Base-by-base conservation (phyloP, 2,329 filamentous ascomycete species). In the Pleurostoma richardsiae region DNA sequence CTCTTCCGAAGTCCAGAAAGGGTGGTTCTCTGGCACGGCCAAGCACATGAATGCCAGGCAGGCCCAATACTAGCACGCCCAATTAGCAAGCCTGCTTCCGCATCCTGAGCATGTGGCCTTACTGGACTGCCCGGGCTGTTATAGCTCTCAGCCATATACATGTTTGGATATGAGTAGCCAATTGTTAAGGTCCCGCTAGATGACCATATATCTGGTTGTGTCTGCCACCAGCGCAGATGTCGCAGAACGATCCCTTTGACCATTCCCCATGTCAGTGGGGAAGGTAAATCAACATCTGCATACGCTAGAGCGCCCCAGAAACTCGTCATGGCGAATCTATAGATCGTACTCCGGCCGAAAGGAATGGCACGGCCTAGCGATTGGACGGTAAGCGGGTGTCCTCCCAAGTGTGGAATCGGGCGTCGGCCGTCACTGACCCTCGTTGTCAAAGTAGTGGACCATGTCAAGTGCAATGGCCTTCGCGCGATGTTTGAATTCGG, bases 251-350 rank as follows among this genome's bases (percentile, higher is more conserved):
- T 76, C 2, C 88, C 87, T 63, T 89, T 90, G 11, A 90, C 83
- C 56, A 88, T 85, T 3, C 88, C 87, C 86, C 86, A 90, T 3
- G 82, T 86, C 45, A 91, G 68, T 0, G 87, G 86, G 5, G 73
- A 73, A 0, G 86, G 86, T 5, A 90, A 73, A 44, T 89, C 84
- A 43, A 90, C 82, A 53, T 83, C 83, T 4, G 86, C 86, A 56
- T 89, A 90, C 1, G 85, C 88, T 29, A 90, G 67, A 0, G 86
- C 84, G 10, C 85, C 83, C 87, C 87, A 91, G 67, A 91, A 91
- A 1, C 82, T 86, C n/a, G 85, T 83, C 82, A 90, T 90, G 42
- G 86, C 87, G 62, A 90, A 91, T n/a, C 87, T 80, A 62, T 92
- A 92, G 5, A 85, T 87, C 43, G 91, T 77, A 44, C 84, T 88